Percentiles rank a stretch among this genome's conserved stretches.
Evolutionary conservation across 108 stramenopile species (phyloP).

Genomic region (Skeletonema potamos): DNA sequence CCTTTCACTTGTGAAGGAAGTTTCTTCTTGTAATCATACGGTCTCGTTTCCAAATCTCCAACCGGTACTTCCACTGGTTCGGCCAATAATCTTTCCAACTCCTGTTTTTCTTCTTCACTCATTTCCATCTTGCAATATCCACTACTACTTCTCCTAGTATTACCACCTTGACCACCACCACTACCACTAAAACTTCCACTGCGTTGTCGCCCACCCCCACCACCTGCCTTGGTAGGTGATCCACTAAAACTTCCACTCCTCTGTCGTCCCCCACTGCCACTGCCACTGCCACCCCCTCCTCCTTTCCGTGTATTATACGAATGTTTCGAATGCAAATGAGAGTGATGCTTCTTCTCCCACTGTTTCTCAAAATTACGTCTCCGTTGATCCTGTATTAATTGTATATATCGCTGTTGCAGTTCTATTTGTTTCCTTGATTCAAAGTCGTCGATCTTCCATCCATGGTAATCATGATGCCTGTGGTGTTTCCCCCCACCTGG

Average conservation of each 20-base stretch:
- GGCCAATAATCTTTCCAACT: slow-evolving; percentile 26
- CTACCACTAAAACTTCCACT: neutral
- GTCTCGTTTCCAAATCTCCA: slow-evolving; percentile 66
- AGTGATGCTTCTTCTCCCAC: slow-evolving; percentile 40
- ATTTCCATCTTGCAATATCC: slow-evolving; percentile 40
- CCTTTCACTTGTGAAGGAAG: neutral
- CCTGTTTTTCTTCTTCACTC: slow-evolving; percentile 33
- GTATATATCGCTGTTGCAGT: slow-evolving; percentile 60
- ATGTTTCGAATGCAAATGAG: slow-evolving; percentile 14
- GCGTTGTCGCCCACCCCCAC: neutral
- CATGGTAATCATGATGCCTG: slow-evolving; percentile 5
- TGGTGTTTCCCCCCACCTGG: too few species aligned
- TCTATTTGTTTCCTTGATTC: slow-evolving; percentile 60
- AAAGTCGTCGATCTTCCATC: slow-evolving; percentile 60
- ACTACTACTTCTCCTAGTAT: slow-evolving; percentile 11
- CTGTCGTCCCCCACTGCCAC: neutral
- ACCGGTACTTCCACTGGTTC: slow-evolving; percentile 28
- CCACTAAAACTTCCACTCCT: neutral
- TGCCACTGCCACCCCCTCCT: neutral
- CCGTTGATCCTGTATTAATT: slow-evolving; percentile 32
- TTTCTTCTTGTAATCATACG: slow-evolving; percentile 72
- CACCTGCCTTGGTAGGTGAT: too few species aligned
- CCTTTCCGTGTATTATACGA: neutral
- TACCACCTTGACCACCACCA: slow-evolving; percentile 5
- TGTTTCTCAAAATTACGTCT: slow-evolving; percentile 44